Conservation (phyloP, 2,329 filamentous ascomycete genomes). For the Lecanicillium sp. region DNA sequence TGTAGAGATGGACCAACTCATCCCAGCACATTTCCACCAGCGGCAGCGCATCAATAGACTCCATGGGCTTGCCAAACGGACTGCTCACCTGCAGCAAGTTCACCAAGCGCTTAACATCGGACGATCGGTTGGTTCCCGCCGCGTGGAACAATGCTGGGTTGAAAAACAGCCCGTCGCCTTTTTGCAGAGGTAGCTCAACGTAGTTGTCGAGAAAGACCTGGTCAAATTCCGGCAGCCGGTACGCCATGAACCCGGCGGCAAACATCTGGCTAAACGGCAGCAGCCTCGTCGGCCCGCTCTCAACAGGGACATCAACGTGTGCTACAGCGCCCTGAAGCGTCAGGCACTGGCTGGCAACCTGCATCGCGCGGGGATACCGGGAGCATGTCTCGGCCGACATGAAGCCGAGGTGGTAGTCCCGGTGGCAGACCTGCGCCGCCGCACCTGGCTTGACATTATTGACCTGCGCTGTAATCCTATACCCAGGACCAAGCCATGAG, state of each 20-base stretch:
- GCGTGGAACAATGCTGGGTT: constrained; percentile 57
- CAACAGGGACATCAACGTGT: constrained; percentile 51
- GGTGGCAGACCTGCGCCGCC: constrained; percentile 47
- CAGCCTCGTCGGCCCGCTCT: constrained; percentile 52
- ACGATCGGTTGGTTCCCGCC: constrained; percentile 47
- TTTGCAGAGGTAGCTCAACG: constrained; percentile 41
- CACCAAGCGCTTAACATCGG: constrained; percentile 43
- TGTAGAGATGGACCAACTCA: constrained; percentile 22
- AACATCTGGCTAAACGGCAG: constrained; percentile 54
- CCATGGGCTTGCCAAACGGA: constrained; percentile 58
- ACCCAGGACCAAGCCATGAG: constrained; percentile 52
- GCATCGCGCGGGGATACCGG: constrained; percentile 42
- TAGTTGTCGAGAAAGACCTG: constrained; percentile 45
- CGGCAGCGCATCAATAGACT: constrained; percentile 45
- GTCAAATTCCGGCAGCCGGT: constrained; percentile 43
- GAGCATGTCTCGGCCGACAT: constrained; percentile 40
- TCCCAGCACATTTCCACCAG: constrained; percentile 39
- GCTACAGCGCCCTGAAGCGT: constrained; percentile 58
- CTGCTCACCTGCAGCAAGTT: constrained; percentile 56
- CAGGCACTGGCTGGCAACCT: constrained; percentile 47
- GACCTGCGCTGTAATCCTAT: constrained; percentile 53
- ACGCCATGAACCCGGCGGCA: constrained; percentile 50
- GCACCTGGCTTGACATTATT: constrained; percentile 56
- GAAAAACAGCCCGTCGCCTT: constrained; percentile 57
- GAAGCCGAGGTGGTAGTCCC: constrained; percentile 60